phyloP scores from a whole-genome alignment of 805 yeast species.

The Candida schatavii region DNA sequence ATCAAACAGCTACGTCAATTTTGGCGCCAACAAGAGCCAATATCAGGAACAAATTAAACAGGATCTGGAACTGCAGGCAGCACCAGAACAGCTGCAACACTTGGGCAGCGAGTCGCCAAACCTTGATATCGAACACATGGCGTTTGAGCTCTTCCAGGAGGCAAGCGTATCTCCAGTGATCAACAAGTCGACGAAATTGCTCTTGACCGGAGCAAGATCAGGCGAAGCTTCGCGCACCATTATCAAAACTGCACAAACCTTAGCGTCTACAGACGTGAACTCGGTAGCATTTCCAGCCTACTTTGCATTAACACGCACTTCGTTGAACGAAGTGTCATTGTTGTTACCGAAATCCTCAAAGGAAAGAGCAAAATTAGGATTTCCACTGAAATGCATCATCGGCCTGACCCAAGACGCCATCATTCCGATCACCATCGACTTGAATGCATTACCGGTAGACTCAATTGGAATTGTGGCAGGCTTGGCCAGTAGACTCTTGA shows the following conservation, averaged over 20 bases:
- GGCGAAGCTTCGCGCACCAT: conserved; percentile 43
- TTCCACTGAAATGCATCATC: conserved; percentile 39
- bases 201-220: conserved; percentile 59
- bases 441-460: conserved; percentile 52
- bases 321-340: conserved; percentile 48
- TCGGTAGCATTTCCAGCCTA: conserved; percentile 37
- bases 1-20: conserved; percentile 39
- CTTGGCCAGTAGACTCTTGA: conserved; percentile 49
- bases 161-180: conserved; percentile 45
- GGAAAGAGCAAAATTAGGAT: conserved; percentile 36
- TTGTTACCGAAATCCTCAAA: conserved; percentile 42
- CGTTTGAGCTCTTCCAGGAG: conserved; percentile 35
- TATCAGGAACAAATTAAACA: neutral
- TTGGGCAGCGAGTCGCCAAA: neutral
- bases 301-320: conserved; percentile 53
- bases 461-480: conserved; percentile 68
- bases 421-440: conserved; percentile 55
- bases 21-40: conserved; percentile 1
- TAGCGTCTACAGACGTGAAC: conserved; percentile 24
- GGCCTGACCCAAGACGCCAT: conserved; percentile 58
- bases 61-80: neutral
- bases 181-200: conserved; percentile 35
- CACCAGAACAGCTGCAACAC: conserved; percentile 2
- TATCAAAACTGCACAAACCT: conserved; percentile 39
- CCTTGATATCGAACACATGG: conserved; percentile 25